A percentile compares a stretch with the other conserved stretches of the same genome.
phyloP scores from a whole-genome alignment of 2,329 filamentous ascomycete species.

The Stromatinia cepivora region DNA sequence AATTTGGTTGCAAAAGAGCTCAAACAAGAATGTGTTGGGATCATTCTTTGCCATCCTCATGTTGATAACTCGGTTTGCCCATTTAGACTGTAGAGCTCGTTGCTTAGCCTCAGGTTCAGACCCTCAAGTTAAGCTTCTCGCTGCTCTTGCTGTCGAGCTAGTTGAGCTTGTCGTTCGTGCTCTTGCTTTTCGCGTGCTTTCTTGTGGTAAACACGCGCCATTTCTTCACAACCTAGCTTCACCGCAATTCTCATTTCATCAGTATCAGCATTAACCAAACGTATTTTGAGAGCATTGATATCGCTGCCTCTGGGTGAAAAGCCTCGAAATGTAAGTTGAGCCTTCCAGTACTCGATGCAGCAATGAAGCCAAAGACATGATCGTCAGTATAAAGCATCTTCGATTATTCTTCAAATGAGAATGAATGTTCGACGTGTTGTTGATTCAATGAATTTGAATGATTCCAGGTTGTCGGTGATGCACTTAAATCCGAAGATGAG shows the following conservation, averaged over 20 bases:
- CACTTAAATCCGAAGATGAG: neutral
- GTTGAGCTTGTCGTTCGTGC: too few relatives aligned
- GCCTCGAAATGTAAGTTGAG: neutral
- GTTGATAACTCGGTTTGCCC: too few relatives aligned
- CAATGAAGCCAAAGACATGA: neutral
- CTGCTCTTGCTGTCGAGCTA: neutral
- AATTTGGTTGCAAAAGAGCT: neutral
- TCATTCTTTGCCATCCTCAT: too few relatives aligned
- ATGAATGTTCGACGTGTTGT: neutral
- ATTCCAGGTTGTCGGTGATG: neutral
- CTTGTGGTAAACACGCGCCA: neutral
- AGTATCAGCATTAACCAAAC: neutral
- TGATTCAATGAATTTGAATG: neutral
- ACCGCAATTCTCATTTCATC: neutral
- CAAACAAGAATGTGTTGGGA: neutral
- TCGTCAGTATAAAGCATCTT: constrained; percentile 8
- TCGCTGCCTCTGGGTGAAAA: neutral
- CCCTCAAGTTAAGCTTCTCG: too few relatives aligned
- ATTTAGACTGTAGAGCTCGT: too few relatives aligned
- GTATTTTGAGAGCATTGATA: neutral
- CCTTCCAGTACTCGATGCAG: neutral
- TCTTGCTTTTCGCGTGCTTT: neutral
- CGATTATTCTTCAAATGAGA: neutral
- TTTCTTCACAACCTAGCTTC: neutral
- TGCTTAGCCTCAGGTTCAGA: too few relatives aligned